Evolutionary conservation across 2,329 filamentous ascomycete genomes (phyloP), one percentile per base, ranked within the genome.

Genomic region (Orbilia ellipsospora): DNA sequence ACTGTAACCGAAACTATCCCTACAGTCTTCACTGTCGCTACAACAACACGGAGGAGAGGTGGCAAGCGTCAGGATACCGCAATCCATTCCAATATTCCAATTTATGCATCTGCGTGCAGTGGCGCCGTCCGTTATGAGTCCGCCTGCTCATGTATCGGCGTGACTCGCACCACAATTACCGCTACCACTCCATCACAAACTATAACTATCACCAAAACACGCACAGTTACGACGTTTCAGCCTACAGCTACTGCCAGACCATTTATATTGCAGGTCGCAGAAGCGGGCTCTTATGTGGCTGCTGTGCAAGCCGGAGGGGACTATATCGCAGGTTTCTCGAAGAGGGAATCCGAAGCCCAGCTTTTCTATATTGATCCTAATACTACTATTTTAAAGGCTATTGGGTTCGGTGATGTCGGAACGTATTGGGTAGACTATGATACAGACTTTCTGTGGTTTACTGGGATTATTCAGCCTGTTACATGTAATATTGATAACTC

Each of bases 341-440:
- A 20, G 6, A 5, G 12, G 12, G 48, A 52, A 52, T 52, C 48
- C 5, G 18, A 52, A 23, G 48, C 16, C 18, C 48, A 52, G 18
- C 12, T 52, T 1, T 52, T 52, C 48, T 52, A 52, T 23, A 52
- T 52, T n/a, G 48, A 52, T 18, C 48, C 48, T 2, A n/a, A 52
- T 13, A 52, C 48, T 52, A 52, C 15, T 52, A 20, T 52, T 52
- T n/a, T 52, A 6, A 5, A 52, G 10, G 48, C 48, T 18, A 13
- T 52, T 23, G 48, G 48, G 5, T 20, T 52, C 16, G 48, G 48
- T 10, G 15, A 52, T 2, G 4, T 7, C 18, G 48, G 48, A 2
- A 52, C 48, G 12, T 52, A 23, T 18, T 52, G 7, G 4, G 48
- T 13, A 18, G 48, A 20, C n/a, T 4, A 7, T 52, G 16, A 52